Evolutionary conservation across 805 yeast species (phyloP), one percentile per base, ranked within the genome.

Genomic region (Wickerhamomyces sydowiorum): DNA sequence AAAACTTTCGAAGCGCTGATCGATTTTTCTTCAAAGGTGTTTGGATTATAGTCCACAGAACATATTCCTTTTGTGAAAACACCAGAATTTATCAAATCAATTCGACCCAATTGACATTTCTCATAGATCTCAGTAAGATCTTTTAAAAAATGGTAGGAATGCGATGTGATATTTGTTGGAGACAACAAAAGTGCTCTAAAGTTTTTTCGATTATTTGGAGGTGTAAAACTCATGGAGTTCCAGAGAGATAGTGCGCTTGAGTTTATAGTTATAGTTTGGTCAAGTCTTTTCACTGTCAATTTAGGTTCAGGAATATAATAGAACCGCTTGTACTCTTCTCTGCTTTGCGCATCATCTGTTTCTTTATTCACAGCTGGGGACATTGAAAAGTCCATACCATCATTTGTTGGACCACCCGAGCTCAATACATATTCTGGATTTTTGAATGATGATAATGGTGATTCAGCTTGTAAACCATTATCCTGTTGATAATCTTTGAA

Each of bases 161-260:
- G 69, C 7, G 51, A 59, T 10, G 48, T 46, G 30, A 64, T 54
- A 23, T 56, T 57, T 1, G 39, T 46, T 5, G 67, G 52, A 0
- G 65, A 54, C 1, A 85, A 52, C 45, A 81, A 52, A 8, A 83
- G 47, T 7, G 78, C 59, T 42, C 73, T 75, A 44, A 81, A 73
- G 44, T 74, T 65, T 46, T 82, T 81, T 1, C 64, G 59, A 1
- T 70, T 72, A 20, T 59, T 56, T 7, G 73, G 51, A 0, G 91
- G 86, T 35, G 72, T 70, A 38, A 84, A 67, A 44, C 76, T 74
- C 50, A 85, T 54, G 35, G 70, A 62, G 50, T 67, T 78, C 89
- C 82, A 82, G 52, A 73, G 74, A 44, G 61, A 59, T 15, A 73
- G 58, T 37, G 75, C 78, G 25, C 70, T 64, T 50, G 70, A 70